A percentile compares a stretch with the other conserved stretches of the same genome.
phyloP scores from a whole-genome alignment of 1,139 yeast species.

The Diutina catenulata region DNA sequence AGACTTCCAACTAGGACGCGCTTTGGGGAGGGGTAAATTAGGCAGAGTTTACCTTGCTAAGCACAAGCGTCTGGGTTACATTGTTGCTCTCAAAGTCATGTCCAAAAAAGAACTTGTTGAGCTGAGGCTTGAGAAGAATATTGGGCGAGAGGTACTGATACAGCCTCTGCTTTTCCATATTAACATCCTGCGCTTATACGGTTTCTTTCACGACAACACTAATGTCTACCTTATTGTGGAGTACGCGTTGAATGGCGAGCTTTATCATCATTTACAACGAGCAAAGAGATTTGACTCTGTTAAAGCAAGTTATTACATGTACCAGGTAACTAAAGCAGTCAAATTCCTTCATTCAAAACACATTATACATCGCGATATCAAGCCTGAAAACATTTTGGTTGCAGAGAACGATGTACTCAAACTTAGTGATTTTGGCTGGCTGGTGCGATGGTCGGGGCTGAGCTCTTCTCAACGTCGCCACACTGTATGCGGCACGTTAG shows the following conservation, averaged over 20 bases:
- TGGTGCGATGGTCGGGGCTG: conserved; percentile 34
- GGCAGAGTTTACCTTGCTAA: conserved; percentile 87
- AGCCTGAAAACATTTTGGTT: conserved; percentile 80
- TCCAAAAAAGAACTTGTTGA: conserved; percentile 65
- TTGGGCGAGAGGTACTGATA: conserved; percentile 84
- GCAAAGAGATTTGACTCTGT: conserved; percentile 59
- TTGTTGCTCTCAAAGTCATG: conserved; percentile 90
- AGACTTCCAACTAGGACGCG: conserved; percentile 81
- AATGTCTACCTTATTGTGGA: conserved; percentile 79
- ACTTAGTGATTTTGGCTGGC: conserved; percentile 95
- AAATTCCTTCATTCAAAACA: conserved; percentile 64
- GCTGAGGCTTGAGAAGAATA: conserved; percentile 75
- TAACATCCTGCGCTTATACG: conserved; percentile 69
- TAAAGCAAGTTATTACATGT: conserved; percentile 67
- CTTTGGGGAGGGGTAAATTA: conserved; percentile 85
- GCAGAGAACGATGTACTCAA: conserved; percentile 65
- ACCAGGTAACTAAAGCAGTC: conserved; percentile 74
- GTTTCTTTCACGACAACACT: conserved; percentile 71
- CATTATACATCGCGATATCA: conserved; percentile 83
- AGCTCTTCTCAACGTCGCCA: conserved; percentile 40
- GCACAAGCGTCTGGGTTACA: conserved; percentile 62
- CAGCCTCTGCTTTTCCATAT: conserved; percentile 71
- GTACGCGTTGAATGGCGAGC: conserved; percentile 78
- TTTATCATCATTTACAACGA: conserved; percentile 59
- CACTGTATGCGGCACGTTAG: conserved; percentile 92